Base-by-base conservation (phyloP, 768 basidiomycete genomes). In the Kwoniella botswanensis region DNA sequence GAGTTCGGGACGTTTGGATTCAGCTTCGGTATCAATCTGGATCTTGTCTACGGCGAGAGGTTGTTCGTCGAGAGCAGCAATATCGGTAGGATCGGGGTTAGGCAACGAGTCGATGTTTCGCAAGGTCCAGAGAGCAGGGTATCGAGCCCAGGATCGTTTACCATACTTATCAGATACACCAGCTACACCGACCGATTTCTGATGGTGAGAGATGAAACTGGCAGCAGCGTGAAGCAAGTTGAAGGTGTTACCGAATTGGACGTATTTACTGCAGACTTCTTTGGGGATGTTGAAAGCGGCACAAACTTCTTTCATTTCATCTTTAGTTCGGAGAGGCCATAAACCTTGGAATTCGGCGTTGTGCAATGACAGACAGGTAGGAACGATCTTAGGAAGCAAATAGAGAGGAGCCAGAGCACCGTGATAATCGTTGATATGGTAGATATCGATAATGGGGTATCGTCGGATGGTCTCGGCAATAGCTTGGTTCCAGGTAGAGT, bases 261-360 rank as follows among this genome's bases (percentile, higher is more conserved):
- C 93, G 80, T 97, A 97, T 77, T 95, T 95, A 63, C 91, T 93
- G 86, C 94, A 97, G 79, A 93, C 88, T 79, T 95, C 94, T 84
- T 96, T 96, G 86, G 92, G 92, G 83, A 97, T 92, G 84, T 96
- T 96, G 88, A 97, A 97, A 3, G 94, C 94, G 3, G 94, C 95
- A 82, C 94, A 97, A 58, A 97, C 94, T 83, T 97, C 94, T 86
- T 93, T 95, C 93, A 95, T 94, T 83, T 97, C 94, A 80, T 95
- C 94, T 86, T 96, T 96, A 46, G 94, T 97, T 57, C 94, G 91
- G 26, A 97, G 88, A 6, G 94, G 83, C 94, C 94, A 96, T 26
- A 95, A 88, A 85, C 94, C 94, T 82, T 97, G 94, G 88, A 97
- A 97, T 84, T 97, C 94, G 79, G 94, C 94, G 76, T 97, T 97